Percentiles rank a stretch among this genome's conserved stretches.
phyloP scores from a whole-genome alignment of 768 basidiomycete genomes.

The Cystofilobasidium macerans region DNA sequence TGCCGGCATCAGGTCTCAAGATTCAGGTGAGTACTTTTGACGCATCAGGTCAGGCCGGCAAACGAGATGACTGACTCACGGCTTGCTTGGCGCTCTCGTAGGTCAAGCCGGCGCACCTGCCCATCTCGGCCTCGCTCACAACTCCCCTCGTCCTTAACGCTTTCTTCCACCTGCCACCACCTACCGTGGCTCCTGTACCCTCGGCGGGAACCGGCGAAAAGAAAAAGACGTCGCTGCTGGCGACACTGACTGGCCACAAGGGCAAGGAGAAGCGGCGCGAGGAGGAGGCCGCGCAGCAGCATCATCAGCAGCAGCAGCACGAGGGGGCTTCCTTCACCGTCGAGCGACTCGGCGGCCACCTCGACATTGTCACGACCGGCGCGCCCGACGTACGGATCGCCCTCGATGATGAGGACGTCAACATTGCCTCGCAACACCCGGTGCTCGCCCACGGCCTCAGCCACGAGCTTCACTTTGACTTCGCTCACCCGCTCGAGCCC shows the following conservation, averaged over 20 bases:
- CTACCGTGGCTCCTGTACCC: too few species aligned
- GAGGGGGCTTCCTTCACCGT: neutral
- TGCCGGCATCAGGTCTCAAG: neutral
- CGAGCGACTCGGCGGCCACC: slow-evolving; percentile 6
- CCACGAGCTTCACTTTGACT: slow-evolving; percentile 1
- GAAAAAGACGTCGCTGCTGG: neutral
- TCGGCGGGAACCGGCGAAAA: neutral
- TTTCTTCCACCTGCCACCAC: neutral
- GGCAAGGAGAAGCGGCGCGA: slow-evolving; percentile 12
- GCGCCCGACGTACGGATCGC: neutral
- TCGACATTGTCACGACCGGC: slow-evolving; percentile 5
- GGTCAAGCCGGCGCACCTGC: neutral
- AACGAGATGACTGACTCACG: neutral
- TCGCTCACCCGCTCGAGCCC: slow-evolving; percentile 3
- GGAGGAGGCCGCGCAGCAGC: slow-evolving; percentile 9
- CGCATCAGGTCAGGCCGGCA: too few species aligned
- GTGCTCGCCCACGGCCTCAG: slow-evolving; percentile 6
- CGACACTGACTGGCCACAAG: neutral
- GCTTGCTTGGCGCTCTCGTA: neutral
- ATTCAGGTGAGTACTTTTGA: neutral
- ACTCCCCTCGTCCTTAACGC: neutral
- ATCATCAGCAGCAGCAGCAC: neutral
- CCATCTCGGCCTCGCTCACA: neutral
- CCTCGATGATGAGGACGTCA: neutral
- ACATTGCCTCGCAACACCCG: slow-evolving; percentile 2